Evolutionary conservation across 2,329 filamentous ascomycete genomes (phyloP).

Genomic region (Hymenoscyphus fructigenus): DNA sequence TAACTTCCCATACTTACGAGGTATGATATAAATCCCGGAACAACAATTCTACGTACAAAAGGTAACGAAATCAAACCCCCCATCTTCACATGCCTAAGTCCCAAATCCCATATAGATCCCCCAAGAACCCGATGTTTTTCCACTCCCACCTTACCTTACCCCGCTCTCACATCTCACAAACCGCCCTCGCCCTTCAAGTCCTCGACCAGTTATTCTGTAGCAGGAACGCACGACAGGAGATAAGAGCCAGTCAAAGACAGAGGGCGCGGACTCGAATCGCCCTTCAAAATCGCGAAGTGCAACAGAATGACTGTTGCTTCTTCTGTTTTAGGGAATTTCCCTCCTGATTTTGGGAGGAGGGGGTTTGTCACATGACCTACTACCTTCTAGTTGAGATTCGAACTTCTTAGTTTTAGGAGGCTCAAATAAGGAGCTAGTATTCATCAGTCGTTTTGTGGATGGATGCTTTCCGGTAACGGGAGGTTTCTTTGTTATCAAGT

Average conservation of each 20-base stretch:
- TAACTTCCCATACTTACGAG: too few species aligned
- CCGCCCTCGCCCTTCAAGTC: not conserved
- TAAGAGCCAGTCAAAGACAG: not conserved
- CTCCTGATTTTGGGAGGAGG: not conserved
- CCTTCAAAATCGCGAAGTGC: slow-evolving; percentile 8
- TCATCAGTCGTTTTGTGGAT: too few species aligned
- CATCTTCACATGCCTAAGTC: not conserved
- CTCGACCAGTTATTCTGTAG: not conserved
- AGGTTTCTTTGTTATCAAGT: not conserved
- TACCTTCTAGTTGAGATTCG: too few species aligned
- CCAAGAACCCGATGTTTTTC: not conserved
- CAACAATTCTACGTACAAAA: too few species aligned
- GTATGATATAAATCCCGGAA: not conserved
- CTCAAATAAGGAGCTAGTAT: too few species aligned
- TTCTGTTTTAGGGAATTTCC: not conserved
- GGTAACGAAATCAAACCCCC: not conserved
- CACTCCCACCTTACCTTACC: not conserved
- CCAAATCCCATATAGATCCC: not conserved
- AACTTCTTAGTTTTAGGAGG: too few species aligned
- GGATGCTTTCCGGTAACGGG: not conserved
- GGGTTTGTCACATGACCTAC: not conserved
- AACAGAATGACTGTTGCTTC: not conserved
- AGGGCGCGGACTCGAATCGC: slow-evolving; percentile 7
- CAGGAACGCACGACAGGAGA: not conserved
- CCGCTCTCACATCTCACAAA: slow-evolving; percentile 4